These are phyloP conservation scores for Eragrostis tef DNA, from an alignment of 202 grass and related monocot genomes.

Conservation along the genomic window DNA sequence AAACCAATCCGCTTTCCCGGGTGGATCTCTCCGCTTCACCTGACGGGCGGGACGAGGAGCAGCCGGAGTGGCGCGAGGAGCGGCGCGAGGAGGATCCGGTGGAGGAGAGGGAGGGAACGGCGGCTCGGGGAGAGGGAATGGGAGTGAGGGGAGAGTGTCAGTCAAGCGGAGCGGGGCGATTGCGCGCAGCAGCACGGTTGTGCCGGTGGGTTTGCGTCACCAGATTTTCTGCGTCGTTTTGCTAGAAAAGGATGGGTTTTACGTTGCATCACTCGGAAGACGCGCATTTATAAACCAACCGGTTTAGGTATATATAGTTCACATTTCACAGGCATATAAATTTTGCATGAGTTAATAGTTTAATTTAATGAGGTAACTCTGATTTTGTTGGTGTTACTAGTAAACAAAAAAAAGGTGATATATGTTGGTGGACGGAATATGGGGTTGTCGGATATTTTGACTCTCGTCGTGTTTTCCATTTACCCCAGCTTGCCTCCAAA, in stretches of 20 bases:
- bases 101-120: background rate
- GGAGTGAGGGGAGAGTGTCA: background rate
- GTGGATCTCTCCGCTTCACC: background rate
- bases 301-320: too few relatives aligned
- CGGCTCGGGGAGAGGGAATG: background rate
- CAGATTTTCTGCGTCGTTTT: background rate
- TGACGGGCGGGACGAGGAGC: background rate
- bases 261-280: background rate
- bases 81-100: conserved; percentile 4
- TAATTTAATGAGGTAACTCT: too few relatives aligned
- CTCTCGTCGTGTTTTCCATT: too few relatives aligned
- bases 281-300: background rate
- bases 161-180: background rate
- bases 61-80: background rate
- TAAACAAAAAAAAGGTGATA: too few relatives aligned
- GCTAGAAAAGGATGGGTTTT: background rate
- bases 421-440: too few relatives aligned
- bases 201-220: background rate
- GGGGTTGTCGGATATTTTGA: too few relatives aligned
- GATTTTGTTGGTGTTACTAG: too few relatives aligned
- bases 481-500: too few relatives aligned
- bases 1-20: background rate
- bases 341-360: background rate
- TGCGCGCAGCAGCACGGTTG: background rate
- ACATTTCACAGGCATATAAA: background rate